A percentile compares a stretch with the other conserved stretches of the same genome.
Conservation (phyloP, 192 early-diverging fungal species). For the Dissophora ornata region DNA sequence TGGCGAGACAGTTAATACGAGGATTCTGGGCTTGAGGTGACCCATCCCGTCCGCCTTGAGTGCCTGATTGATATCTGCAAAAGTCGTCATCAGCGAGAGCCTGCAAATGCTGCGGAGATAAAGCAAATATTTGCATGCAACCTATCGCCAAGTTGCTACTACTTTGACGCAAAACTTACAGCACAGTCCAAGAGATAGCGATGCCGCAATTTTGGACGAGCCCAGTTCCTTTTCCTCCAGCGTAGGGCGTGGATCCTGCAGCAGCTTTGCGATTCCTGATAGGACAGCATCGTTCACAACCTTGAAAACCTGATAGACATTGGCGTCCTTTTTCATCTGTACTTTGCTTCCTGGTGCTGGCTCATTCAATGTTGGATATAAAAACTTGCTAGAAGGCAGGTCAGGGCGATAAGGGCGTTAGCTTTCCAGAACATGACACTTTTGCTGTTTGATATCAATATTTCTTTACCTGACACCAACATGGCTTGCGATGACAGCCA, state of each 20-base stretch:
- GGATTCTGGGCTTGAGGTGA: conserved; percentile 79
- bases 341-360: conserved; percentile 21
- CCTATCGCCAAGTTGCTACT: too few relatives aligned
- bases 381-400: conserved; percentile 57
- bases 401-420: too few relatives aligned
- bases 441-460: too few relatives aligned
- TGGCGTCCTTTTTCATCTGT: conserved; percentile 58
- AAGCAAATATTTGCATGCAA: too few relatives aligned
- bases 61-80: conserved; percentile 77
- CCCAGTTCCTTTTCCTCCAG: conserved; percentile 49
- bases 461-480: conserved; percentile 65
- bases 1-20: conserved; percentile 86
- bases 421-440: too few relatives aligned
- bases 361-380: conserved; percentile 62
- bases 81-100: conserved; percentile 28
- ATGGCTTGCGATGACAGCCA: conserved; percentile 88
- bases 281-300: conserved; percentile 64
- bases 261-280: conserved; percentile 46
- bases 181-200: conserved; percentile 70
- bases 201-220: conserved; percentile 68
- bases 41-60: conserved; percentile 64
- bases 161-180: too few relatives aligned
- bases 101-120: too few relatives aligned
- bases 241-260: conserved; percentile 48
- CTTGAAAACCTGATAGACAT: conserved; percentile 68